Evolutionary conservation across 257 asterid species (phyloP).

Genomic region (Plantago major): DNA sequence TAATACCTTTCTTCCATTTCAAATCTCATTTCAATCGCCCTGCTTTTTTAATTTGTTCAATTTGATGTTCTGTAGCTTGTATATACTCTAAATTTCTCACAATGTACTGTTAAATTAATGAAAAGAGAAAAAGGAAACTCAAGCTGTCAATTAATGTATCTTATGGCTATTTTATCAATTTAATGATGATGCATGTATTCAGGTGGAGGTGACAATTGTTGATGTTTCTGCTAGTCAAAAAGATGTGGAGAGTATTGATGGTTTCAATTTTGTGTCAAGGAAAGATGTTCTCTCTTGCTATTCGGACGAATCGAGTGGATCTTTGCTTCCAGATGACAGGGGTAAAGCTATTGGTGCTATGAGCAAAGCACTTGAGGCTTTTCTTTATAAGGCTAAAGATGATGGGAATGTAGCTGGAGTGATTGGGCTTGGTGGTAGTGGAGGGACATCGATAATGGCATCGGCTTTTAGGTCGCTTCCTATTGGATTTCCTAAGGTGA

Average conservation of each 20-base stretch:
- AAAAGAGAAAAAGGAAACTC: too few relatives aligned
- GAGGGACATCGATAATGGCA: constrained; percentile 86
- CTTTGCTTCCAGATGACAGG: constrained; percentile 67
- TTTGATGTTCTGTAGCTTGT: too few relatives aligned
- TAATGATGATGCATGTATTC: constrained; percentile 18
- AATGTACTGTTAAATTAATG: too few relatives aligned
- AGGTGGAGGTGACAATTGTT: constrained; percentile 67
- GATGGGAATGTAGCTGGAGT: constrained; percentile 62
- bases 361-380: constrained; percentile 53
- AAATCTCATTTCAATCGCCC: too few relatives aligned
- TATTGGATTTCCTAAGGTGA: constrained; percentile 73
- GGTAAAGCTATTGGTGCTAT: constrained; percentile 66
- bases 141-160: too few relatives aligned
- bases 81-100: too few relatives aligned
- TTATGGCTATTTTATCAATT: not conserved
- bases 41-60: too few relatives aligned
- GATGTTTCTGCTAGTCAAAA: constrained; percentile 66
- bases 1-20: too few relatives aligned
- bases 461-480: constrained; percentile 85
- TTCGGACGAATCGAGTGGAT: constrained; percentile 23
- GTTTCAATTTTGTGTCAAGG: constrained; percentile 61
- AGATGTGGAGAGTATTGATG: constrained; percentile 41
- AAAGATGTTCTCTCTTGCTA: constrained; percentile 60
- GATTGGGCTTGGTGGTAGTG: constrained; percentile 92
- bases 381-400: constrained; percentile 42